Percentiles rank a stretch among this genome's conserved stretches.
Evolutionary conservation across 164 flowering plant species (phyloP).

Genomic region (Echeveria elegans): DNA sequence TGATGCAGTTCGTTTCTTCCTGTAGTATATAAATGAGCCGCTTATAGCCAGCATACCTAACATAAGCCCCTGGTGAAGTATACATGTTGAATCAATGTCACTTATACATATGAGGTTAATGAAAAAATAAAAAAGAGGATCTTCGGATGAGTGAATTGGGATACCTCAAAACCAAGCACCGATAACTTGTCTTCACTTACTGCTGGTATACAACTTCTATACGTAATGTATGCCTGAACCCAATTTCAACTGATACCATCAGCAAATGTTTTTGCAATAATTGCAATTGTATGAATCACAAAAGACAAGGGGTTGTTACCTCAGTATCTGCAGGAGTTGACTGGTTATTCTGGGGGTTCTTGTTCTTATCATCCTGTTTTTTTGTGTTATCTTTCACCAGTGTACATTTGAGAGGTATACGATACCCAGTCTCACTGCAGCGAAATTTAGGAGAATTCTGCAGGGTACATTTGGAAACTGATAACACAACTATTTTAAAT

Average conservation of each 20-base stretch:
- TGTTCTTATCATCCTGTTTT: slow-evolving; percentile 18
- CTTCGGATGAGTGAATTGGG: background rate
- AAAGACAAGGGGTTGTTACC: background rate
- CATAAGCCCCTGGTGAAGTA: slow-evolving; percentile 38
- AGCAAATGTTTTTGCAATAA: background rate
- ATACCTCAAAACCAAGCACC: slow-evolving; percentile 86
- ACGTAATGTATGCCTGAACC: slow-evolving; percentile 49
- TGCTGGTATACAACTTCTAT: slow-evolving; percentile 78
- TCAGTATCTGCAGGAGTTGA: slow-evolving; percentile 30
- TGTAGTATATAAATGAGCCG: slow-evolving; percentile 42
- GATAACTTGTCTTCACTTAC: slow-evolving; percentile 64
- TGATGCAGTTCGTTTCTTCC: slow-evolving; percentile 37
- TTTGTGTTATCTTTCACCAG: slow-evolving; percentile 26
- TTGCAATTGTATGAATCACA: background rate
- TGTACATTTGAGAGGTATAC: slow-evolving; percentile 68
- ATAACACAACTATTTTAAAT: background rate
- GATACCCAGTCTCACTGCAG: slow-evolving; percentile 96
- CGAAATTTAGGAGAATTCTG: slow-evolving; percentile 66
- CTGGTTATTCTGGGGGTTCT: slow-evolving; percentile 28
- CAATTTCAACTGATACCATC: slow-evolving; percentile 2
- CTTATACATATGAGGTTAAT: background rate
- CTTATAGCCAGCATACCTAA: slow-evolving; percentile 38
- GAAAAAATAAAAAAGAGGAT: background rate
- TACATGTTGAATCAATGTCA: slow-evolving; percentile 2
- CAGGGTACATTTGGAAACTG: background rate